Base-by-base conservation (phyloP, 225 moss, liverwort and hornwort species). In the Sphagnum tenellum region DNA sequence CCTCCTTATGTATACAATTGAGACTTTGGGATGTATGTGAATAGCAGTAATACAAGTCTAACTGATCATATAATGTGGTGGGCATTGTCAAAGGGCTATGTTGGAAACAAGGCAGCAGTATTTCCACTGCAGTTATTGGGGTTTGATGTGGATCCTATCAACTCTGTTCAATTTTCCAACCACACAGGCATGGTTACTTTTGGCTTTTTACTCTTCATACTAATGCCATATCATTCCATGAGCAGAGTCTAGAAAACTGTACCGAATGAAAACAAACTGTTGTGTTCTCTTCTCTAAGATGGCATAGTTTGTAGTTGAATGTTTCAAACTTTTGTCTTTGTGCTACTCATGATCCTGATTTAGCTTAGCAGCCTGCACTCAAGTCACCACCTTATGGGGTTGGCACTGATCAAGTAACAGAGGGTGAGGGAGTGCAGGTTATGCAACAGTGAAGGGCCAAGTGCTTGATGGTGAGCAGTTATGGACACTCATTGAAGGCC, bases 91-190 rank as follows among this genome's bases (percentile, higher is more conserved):
- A 83, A 98, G 92, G 96, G 96, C 56, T 98, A 98, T 64, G 93
- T 93, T 67, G 96, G 96, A 55, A 98, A 93, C 72, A 98, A 98
- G 68, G 82, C 96, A 58, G 96, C 96, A 10, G 96, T 98, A 4
- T 90, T 93, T 60, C 92, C 92, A 8, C 75, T 98, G 77, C 92
- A 98, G 74, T 67, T 98, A 63, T 61, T 98, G 78, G 93, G 96
- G 63, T 92, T 88, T 59, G 96, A 98, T 58, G 90, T 98, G 57
- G 92, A 98, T 75, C 90, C 96, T 64, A 79, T 92, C 73, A 98
- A 98, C 57, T 92, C 96, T 55, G 96, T 98, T 9, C 92, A 98
- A 13, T 98, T 98, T 70, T 98, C 96, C 72, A 98, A 93, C 67
- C 96, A 93, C 58, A 90, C 96, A 89, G 93, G 96, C 87, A 85